Evolutionary conservation across 2,329 filamentous ascomycete genomes (phyloP), one percentile per base, ranked within the genome.

Genomic region (Talaromyces sp.): DNA sequence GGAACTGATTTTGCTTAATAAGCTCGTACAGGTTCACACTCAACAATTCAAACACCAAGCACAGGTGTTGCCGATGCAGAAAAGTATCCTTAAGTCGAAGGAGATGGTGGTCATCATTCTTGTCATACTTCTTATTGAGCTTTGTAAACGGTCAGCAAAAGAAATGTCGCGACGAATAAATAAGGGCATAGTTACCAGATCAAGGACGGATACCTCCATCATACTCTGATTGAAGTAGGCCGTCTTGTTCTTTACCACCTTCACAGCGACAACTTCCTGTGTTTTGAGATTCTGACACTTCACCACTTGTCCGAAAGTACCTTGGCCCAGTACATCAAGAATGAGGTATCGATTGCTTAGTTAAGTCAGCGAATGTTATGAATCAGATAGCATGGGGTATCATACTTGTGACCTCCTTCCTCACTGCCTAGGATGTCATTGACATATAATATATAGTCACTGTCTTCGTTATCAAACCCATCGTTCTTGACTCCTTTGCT

Each of bases 151-250:
- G 46, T 57, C 17, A 57, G 37, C 28, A 31, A 15, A 22, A 11
- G n/a, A 15, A 22, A 9, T 31, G 17, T 28, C 37, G 13, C 35
- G 19, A 22, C 6, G 15, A 25, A 21, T 15, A 17, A 10, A 3
- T n/a, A 10, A 37, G 33, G 35, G 66, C 84, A 59, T 81, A n/a
- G n/a, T n/a, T n/a, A 95, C 91, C 81, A 99, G 72, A 74, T 99
- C 94, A 59, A 99, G 81, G 22, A 99, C 94, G 1, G 94, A 99
- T 33, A 99, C 94, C 72, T 99, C 94, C 94, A 99, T 99, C 94
- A 99, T 99, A 74, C 94, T 97, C 75, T 99, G 94, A 71, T 99
- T 99, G 79, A 99, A 99, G 74, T 99, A 99, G 37, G 94, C 94
- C 1, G 94, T 99, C 68, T 93, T 87, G 75, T 99, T 99, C 78